phyloP scores from a whole-genome alignment of 148 eudicot species.

The Rhododendron griersonianum region DNA sequence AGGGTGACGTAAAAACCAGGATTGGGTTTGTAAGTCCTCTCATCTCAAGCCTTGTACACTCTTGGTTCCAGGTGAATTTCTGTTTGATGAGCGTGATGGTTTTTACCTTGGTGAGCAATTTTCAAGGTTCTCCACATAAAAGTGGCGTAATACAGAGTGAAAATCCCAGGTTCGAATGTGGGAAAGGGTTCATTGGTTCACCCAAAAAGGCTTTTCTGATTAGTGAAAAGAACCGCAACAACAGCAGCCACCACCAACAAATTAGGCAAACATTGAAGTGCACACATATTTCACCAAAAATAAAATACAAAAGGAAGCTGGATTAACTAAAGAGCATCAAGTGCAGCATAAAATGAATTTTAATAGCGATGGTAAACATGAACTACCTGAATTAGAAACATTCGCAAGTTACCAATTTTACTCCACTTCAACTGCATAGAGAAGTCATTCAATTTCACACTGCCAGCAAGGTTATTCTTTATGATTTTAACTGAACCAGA shows the following conservation, averaged over 20 bases:
- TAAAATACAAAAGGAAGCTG: neutral
- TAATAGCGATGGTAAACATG: neutral
- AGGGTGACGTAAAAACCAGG: neutral
- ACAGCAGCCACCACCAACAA: neutral
- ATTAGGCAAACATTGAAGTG: neutral
- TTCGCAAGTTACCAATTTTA: constrained; percentile 56
- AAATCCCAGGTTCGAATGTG: neutral
- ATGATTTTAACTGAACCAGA: constrained; percentile 56
- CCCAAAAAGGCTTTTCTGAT: neutral
- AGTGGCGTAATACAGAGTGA: neutral
- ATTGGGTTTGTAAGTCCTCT: neutral
- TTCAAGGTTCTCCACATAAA: neutral
- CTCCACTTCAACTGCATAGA: constrained; percentile 63
- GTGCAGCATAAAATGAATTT: neutral
- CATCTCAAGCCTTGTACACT: neutral
- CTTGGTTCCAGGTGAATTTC: neutral
- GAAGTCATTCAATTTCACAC: constrained; percentile 54
- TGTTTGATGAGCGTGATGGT: neutral
- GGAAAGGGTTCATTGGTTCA: neutral
- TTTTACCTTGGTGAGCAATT: neutral
- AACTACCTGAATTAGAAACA: constrained; percentile 65
- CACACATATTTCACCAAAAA: neutral
- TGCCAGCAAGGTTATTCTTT: constrained; percentile 61
- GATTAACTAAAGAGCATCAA: neutral
- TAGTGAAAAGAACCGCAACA: neutral